Conservation (phyloP, 768 basidiomycete genomes). For the Pleurotus cornucopiae region DNA sequence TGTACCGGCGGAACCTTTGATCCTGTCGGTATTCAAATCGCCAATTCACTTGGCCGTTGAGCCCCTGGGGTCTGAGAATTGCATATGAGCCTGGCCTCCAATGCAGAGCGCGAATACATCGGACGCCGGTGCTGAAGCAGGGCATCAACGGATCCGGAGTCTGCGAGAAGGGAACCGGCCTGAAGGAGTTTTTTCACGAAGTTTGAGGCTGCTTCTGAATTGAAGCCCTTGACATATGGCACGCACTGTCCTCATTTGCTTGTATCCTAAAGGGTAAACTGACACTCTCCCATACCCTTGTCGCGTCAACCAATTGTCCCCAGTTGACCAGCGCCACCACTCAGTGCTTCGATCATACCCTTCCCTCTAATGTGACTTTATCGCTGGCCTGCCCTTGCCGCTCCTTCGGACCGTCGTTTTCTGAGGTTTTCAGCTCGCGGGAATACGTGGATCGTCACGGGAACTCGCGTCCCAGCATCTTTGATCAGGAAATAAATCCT, state of each 20-base stretch:
- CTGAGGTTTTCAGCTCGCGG: not conserved
- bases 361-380: conserved; percentile 1
- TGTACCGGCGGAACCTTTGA: not conserved
- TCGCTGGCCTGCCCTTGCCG: conserved; percentile 3
- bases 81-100: not conserved
- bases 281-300: conserved; percentile 3
- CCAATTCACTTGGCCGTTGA: too few relatives aligned
- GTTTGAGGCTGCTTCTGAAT: not conserved
- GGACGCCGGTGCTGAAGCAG: not conserved
- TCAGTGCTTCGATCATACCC: conserved; percentile 3
- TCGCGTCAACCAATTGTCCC: conserved; percentile 4
- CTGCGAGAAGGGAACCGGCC: not conserved
- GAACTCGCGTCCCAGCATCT: not conserved
- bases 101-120: not conserved
- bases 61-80: too few relatives aligned
- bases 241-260: conserved; percentile 3
- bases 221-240: conserved; percentile 5
- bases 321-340: conserved; percentile 1
- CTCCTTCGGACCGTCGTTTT: conserved; percentile 8
- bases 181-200: not conserved
- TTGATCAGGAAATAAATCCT: conserved; percentile 1
- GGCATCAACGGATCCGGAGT: not conserved
- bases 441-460: conserved; percentile 8
- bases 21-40: not conserved
- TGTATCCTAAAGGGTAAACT: conserved; percentile 7